These are phyloP conservation scores for Geotrichum ghanense DNA, from an alignment of 805 yeast species.

Conservation along the genomic window DNA sequence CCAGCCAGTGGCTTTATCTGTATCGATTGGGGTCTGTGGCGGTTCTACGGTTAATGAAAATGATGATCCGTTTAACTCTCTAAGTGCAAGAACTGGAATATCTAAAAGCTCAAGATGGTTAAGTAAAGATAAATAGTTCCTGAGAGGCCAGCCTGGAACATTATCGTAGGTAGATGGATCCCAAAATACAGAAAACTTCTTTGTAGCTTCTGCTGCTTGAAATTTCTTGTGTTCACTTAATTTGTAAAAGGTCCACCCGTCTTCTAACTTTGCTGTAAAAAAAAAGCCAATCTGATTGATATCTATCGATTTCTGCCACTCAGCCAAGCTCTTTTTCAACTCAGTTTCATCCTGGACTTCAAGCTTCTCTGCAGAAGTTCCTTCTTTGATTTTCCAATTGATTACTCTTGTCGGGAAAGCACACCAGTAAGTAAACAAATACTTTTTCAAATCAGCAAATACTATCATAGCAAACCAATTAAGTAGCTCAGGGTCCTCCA, in stretches of 20 bases:
- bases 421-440: conserved; percentile 83
- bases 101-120: conserved; percentile 25
- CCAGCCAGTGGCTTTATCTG: conserved; percentile 67
- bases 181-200: conserved; percentile 26
- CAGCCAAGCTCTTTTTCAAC: conserved; percentile 10
- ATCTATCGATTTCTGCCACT: conserved; percentile 9
- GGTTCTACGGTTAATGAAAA: conserved; percentile 18
- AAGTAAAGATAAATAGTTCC: conserved; percentile 45
- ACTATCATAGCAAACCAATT: conserved; percentile 42
- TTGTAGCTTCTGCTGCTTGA: conserved; percentile 9
- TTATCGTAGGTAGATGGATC: conserved; percentile 28
- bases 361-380: conserved; percentile 4
- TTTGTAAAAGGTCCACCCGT: conserved; percentile 6
- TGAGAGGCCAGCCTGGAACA: conserved; percentile 42
- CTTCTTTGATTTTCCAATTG: conserved; percentile 32
- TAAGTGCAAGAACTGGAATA: conserved; percentile 31
- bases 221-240: conserved; percentile 15
- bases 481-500: conserved; percentile 32
- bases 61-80: conserved; percentile 22
- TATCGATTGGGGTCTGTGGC: conserved; percentile 13
- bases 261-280: conserved; percentile 14
- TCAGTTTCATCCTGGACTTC: conserved; percentile 9
- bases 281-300: conserved; percentile 21
- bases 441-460: conserved; percentile 83
- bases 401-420: conserved; percentile 58